phyloP scores from a whole-genome alignment of 2,329 filamentous ascomycete genomes.

The Simplicillium aogashimaense region DNA sequence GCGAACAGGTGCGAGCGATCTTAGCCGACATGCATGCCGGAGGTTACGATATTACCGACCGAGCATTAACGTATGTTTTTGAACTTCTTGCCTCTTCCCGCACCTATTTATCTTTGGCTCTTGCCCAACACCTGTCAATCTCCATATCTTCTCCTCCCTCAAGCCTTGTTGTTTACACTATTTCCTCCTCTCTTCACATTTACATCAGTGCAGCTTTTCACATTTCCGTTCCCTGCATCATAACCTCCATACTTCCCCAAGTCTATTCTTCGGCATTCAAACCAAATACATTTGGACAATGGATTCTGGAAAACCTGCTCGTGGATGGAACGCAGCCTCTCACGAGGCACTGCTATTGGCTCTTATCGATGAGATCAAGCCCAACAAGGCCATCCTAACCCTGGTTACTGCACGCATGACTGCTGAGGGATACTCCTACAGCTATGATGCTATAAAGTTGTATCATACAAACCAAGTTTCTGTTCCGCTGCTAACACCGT shows the following conservation, averaged over 20 bases:
- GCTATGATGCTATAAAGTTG: constrained; percentile 23
- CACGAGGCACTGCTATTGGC: constrained; percentile 28
- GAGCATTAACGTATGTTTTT: constrained; percentile 28
- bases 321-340: constrained; percentile 23
- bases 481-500: not conserved
- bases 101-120: not conserved
- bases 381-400: constrained; percentile 20
- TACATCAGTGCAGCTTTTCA: not conserved
- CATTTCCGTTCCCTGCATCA: constrained; percentile 1
- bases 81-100: constrained; percentile 2
- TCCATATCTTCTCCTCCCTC: constrained; percentile 1
- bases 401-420: constrained; percentile 20
- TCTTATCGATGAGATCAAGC: constrained; percentile 24
- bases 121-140: constrained; percentile 1
- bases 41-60: constrained; percentile 29
- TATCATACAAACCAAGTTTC: not conserved
- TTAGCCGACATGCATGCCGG: constrained; percentile 23
- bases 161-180: constrained; percentile 5
- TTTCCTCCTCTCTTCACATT: constrained; percentile 2
- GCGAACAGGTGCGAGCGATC: constrained; percentile 22
- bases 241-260: constrained; percentile 4
- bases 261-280: constrained; percentile 3
- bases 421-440: constrained; percentile 26
- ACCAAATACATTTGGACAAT: constrained; percentile 3
- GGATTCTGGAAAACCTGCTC: constrained; percentile 11